These are phyloP conservation scores for Leucocoprinus sp. DNA, from an alignment of 768 basidiomycete genomes.

Conservation along the genomic window DNA sequence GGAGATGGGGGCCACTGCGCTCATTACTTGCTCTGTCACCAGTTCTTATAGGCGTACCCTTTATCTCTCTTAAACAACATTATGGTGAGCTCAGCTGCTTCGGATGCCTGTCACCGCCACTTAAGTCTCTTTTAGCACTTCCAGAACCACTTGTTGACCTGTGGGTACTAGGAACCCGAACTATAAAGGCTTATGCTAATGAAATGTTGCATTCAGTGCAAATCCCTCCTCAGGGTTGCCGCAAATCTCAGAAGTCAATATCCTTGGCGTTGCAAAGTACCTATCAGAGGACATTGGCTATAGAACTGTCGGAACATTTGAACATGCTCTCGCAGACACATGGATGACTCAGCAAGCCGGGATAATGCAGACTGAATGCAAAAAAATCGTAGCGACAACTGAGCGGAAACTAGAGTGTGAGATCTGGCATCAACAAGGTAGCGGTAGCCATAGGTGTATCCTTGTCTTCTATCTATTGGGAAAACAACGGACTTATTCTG, in stretches of 20 bases:
- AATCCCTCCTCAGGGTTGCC: constrained; percentile 51
- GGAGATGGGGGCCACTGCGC: constrained; percentile 50
- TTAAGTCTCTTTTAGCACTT: constrained; percentile 31
- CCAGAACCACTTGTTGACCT: constrained; percentile 46
- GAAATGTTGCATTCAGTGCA: constrained; percentile 18
- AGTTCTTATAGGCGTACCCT: constrained; percentile 41
- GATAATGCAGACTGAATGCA: constrained; percentile 54
- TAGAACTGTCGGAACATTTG: constrained; percentile 83
- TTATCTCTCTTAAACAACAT: constrained; percentile 40
- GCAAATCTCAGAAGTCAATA: constrained; percentile 64
- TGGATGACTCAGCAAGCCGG: constrained; percentile 73
- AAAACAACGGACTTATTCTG: not conserved
- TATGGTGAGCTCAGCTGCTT: constrained; percentile 28
- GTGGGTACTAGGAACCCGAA: constrained; percentile 26
- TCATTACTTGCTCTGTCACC: constrained; percentile 50
- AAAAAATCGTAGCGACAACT: constrained; percentile 34
- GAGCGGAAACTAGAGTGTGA: constrained; percentile 77
- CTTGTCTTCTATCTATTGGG: too few relatives aligned
- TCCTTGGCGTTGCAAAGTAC: constrained; percentile 53
- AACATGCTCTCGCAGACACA: constrained; percentile 77
- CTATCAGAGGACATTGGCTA: constrained; percentile 86
- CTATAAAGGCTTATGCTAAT: not conserved
- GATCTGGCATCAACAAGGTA: constrained; percentile 85
- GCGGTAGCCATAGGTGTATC: constrained; percentile 86
- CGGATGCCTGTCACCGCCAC: constrained; percentile 1